Evolutionary conservation across 805 yeast genomes (phyloP).

Genomic region (Yamadazyma ubonensis): DNA sequence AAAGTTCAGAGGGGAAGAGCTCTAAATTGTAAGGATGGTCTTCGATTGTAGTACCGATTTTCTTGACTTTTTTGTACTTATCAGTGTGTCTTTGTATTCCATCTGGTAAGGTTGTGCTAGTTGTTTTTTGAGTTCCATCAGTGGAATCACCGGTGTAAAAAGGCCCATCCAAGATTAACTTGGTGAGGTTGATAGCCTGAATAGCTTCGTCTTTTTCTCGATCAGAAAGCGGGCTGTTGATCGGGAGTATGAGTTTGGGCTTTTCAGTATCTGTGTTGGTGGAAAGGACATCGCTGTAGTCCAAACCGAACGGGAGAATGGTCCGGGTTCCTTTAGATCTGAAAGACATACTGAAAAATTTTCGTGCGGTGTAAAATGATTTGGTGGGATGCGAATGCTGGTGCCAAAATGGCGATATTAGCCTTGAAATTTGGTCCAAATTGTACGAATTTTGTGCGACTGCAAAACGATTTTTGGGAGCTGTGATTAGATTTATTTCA

Average conservation of each 20-base stretch:
- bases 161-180: conserved; percentile 60
- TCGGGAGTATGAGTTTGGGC: conserved; percentile 55
- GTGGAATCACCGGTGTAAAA: conserved; percentile 59
- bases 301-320: conserved; percentile 70
- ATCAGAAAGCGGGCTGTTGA: conserved; percentile 56
- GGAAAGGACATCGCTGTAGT: conserved; percentile 55
- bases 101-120: conserved; percentile 38
- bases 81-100: conserved; percentile 84
- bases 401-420: background rate
- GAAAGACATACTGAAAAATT: conserved; percentile 13
- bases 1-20: conserved; percentile 77
- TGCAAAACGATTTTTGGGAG: no score
- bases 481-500: no score
- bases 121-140: conserved; percentile 21
- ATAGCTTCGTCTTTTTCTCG: conserved; percentile 53
- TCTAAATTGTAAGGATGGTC: conserved; percentile 74
- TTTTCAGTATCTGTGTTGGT: conserved; percentile 36
- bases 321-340: conserved; percentile 23
- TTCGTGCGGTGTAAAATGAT: no score
- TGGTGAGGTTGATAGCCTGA: conserved; percentile 54
- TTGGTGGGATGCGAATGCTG: background rate
- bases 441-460: no score
- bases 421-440: no score
- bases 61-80: conserved; percentile 66
- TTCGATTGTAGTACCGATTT: conserved; percentile 67